Evolutionary conservation across 176 grass and related monocot species (phyloP).

Genomic region (Saccharum officinarum): DNA sequence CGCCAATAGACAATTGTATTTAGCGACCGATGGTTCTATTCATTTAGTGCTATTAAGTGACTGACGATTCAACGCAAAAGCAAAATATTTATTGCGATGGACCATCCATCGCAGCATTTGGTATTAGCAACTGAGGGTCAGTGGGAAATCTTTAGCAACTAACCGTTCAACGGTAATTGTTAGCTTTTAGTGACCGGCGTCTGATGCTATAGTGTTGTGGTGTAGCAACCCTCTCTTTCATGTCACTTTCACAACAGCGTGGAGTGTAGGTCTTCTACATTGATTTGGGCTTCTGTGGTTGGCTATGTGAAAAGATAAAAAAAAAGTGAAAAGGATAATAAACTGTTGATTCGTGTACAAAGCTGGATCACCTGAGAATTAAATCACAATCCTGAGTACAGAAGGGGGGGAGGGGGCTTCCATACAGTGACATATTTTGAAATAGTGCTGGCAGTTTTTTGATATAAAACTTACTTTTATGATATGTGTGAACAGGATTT

Average conservation of each 20-base stretch:
- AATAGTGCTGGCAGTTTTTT: background rate
- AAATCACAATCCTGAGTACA: background rate
- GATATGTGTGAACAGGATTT: background rate
- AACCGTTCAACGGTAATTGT: too few relatives aligned
- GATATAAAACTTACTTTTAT: background rate
- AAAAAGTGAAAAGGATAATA: constrained; percentile 10
- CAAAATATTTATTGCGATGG: too few relatives aligned
- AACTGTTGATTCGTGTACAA: background rate
- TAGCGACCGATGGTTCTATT: too few relatives aligned
- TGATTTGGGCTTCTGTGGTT: constrained; percentile 4
- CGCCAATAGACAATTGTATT: too few relatives aligned
- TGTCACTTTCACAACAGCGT: constrained; percentile 14
- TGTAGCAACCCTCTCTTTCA: background rate
- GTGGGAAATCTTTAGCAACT: too few relatives aligned
- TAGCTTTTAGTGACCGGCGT: too few relatives aligned
- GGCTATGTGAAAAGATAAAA: background rate
- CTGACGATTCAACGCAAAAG: too few relatives aligned
- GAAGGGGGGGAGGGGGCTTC: background rate
- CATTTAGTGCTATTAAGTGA: too few relatives aligned
- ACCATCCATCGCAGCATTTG: too few relatives aligned
- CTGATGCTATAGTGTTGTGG: too few relatives aligned
- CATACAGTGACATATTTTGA: background rate
- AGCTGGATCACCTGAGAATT: background rate
- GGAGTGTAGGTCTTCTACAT: background rate
- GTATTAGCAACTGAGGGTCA: too few relatives aligned